A percentile compares a stretch with the other conserved stretches of the same genome.
These are phyloP conservation scores for Tricholoma furcatifolium DNA, from an alignment of 768 basidiomycete genomes.

Conservation along the genomic window DNA sequence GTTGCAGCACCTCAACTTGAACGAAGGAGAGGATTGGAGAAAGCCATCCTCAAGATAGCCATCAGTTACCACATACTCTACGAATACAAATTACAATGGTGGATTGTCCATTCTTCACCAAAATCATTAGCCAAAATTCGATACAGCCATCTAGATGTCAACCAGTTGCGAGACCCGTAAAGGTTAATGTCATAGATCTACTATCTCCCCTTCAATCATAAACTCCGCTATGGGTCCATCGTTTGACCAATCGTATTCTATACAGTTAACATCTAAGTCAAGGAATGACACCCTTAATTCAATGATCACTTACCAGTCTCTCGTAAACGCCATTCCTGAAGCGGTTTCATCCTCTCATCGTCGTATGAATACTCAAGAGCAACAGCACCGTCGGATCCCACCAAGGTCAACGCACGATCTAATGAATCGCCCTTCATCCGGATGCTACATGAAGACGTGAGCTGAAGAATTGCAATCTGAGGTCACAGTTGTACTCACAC, in stretches of 20 bases:
- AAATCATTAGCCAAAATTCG: no score
- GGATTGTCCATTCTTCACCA: no score
- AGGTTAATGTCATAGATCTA: neutral
- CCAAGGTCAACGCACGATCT: conserved; percentile 1
- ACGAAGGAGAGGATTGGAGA: no score
- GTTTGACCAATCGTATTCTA: conserved; percentile 1
- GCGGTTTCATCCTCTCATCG: neutral
- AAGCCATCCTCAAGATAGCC: no score
- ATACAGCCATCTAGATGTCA: no score
- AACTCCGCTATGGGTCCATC: neutral
- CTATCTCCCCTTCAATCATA: neutral
- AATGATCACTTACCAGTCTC: neutral
- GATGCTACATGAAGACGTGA: neutral
- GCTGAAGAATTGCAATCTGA: neutral
- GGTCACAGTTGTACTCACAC: neutral
- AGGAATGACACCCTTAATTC: neutral
- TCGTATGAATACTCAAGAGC: neutral
- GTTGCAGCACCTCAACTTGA: no score
- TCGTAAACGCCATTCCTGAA: conserved; percentile 7
- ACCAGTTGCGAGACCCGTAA: no score
- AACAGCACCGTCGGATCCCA: neutral
- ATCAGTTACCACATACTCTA: no score
- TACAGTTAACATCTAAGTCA: neutral
- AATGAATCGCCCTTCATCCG: conserved; percentile 1
- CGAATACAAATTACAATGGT: no score